Evolutionary conservation across 257 asterid genomes (phyloP).

Genomic region (Petrea volubilis): DNA sequence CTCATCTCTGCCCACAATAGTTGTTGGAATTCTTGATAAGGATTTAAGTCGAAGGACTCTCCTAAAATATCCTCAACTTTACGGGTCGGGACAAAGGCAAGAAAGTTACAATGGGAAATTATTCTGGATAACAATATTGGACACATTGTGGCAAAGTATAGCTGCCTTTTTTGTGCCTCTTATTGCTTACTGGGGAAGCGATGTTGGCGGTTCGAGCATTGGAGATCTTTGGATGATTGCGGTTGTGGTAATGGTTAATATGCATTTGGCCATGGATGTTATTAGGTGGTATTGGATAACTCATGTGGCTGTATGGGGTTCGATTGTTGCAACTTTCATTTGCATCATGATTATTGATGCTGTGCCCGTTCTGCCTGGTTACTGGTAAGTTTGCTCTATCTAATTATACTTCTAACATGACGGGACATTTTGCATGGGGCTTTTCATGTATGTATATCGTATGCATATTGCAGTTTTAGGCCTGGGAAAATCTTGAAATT

Average conservation of each 20-base stretch:
- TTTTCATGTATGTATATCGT: too few species aligned
- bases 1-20: slow-evolving; percentile 79
- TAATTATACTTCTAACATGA: too few species aligned
- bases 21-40: slow-evolving; percentile 87
- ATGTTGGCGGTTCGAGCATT: slow-evolving; percentile 69
- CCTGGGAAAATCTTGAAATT: too few species aligned
- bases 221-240: slow-evolving; percentile 97
- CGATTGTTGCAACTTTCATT: slow-evolving; percentile 75
- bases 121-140: slow-evolving; percentile 80
- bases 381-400: slow-evolving; percentile 53
- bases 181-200: slow-evolving; percentile 73
- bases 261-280: slow-evolving; percentile 95
- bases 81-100: slow-evolving; percentile 83
- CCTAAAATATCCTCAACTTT: slow-evolving; percentile 76
- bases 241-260: slow-evolving; percentile 75
- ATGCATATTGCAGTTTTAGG: too few species aligned
- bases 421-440: too few species aligned
- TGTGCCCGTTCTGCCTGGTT: slow-evolving; percentile 73
- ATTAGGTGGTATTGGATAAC: slow-evolving; percentile 84
- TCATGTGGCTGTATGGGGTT: slow-evolving; percentile 91
- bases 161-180: slow-evolving; percentile 72
- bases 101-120: slow-evolving; percentile 75
- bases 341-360: slow-evolving; percentile 73
- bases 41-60: slow-evolving; percentile 79
- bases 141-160: slow-evolving; percentile 90